Evolutionary conservation across 192 early-diverging fungal species (phyloP), one percentile per base, ranked within the genome.

Genomic region (Backusella australiensis): DNA sequence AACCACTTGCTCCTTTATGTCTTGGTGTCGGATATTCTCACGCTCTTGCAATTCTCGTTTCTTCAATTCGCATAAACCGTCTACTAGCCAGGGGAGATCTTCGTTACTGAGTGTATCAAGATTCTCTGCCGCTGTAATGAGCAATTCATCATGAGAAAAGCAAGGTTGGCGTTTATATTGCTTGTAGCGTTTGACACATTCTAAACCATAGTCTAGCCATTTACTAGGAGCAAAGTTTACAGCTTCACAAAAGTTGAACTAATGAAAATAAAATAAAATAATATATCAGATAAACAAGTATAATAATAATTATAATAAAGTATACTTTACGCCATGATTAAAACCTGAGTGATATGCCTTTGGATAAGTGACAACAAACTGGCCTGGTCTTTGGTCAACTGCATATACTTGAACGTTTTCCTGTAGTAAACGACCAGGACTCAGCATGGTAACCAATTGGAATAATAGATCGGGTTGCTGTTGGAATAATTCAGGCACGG

Each of bases 191-290:
- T 88, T 78, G 6, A 92, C 92, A 78, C 96, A 96, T n/a, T 89
- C 87, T 1, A 89, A 73, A 42, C 94, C 97, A 76, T 84, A 92
- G 4, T 92, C 88, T 68, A 96, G 85, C 97, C 97, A 99, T 79
- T 97, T 93, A 4, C 93, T 87, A 8, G 93, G 88, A 11, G 97
- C 96, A 90, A 99, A 99, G 82, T 99, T 99, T 34, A 99, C 97
- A 0, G 97, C 96, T 82, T 99, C 97, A 53, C 93, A 93, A 81
- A 94, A 94, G 83, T 99, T 99, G 81, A 97, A 93, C 84, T 93
- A 32, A 67, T 19, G 46, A 79, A 71, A 56, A 75, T 35, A 52
- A 53, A 4, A 77, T 41, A 65, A 46, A 79, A 77, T 3, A 56
- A 56, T 67, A 59, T 5, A 15, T 42, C 14, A 67, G 14, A 36